Evolutionary conservation across 2,329 filamentous ascomycete species (phyloP).

Genomic region (Epichloe gansuensis): DNA sequence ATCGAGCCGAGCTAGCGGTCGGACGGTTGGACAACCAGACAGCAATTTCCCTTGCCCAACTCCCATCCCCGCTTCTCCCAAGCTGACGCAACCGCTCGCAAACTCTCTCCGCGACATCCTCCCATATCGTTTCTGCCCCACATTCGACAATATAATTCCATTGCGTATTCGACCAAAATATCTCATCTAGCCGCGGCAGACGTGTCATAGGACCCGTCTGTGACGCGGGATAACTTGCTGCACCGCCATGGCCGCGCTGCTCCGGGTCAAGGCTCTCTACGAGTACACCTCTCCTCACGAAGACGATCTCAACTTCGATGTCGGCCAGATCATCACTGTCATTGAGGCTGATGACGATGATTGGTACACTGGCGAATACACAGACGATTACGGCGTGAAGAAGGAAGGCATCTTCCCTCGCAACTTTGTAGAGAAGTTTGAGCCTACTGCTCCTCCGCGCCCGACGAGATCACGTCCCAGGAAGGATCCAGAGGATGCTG

Average conservation of each 20-base stretch:
- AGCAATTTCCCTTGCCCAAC: neutral
- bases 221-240: conserved; percentile 3
- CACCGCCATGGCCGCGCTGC: conserved; percentile 57
- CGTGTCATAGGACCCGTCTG: conserved; percentile 6
- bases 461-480: conserved; percentile 63
- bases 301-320: conserved; percentile 79
- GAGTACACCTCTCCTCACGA: conserved; percentile 89
- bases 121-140: conserved; percentile 3
- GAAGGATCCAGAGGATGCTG: conserved; percentile 32
- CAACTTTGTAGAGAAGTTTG: conserved; percentile 95
- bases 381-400: conserved; percentile 59
- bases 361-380: conserved; percentile 86
- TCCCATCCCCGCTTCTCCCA: conserved; percentile 7
- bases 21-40: neutral
- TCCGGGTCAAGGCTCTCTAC: conserved; percentile 92
- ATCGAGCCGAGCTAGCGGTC: neutral
- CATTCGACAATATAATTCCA: neutral
- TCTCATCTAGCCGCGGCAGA: conserved; percentile 6
- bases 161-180: conserved; percentile 1
- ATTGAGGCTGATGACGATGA: conserved; percentile 86
- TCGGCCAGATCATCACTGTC: conserved; percentile 85
- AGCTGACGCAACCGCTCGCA: conserved; percentile 8
- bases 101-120: neutral
- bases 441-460: conserved; percentile 78
- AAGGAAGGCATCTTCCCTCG: conserved; percentile 82